phyloP scores from a whole-genome alignment of 208 protist species.

The Trypanosoma lewisi region DNA sequence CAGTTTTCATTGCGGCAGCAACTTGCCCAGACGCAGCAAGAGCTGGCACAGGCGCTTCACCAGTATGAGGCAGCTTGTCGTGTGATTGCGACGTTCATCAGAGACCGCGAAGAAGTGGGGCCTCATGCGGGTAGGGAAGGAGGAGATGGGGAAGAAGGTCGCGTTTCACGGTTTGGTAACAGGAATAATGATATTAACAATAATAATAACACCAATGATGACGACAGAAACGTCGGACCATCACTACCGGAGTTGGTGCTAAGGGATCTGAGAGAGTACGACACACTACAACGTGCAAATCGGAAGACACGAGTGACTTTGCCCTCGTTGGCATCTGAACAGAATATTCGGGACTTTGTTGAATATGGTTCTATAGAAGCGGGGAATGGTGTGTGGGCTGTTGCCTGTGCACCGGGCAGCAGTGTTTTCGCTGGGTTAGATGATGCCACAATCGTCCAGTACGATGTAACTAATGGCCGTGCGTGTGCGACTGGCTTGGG shows the following conservation, averaged over 20 bases:
- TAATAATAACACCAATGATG: neutral
- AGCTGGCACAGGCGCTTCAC: slow-evolving; percentile 97
- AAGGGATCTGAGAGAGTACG: slow-evolving; percentile 15
- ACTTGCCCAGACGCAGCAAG: slow-evolving; percentile 88
- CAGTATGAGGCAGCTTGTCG: slow-evolving; percentile 98
- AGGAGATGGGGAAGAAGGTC: neutral
- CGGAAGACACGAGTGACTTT: slow-evolving; percentile 10
- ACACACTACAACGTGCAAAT: slow-evolving; percentile 22
- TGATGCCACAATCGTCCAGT: slow-evolving; percentile 35
- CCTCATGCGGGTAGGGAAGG: slow-evolving; percentile 8
- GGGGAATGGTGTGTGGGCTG: slow-evolving; percentile 9
- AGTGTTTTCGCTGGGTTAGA: slow-evolving; percentile 20
- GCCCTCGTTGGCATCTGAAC: slow-evolving; percentile 12
- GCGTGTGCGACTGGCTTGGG: slow-evolving; percentile 41
- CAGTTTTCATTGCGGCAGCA: slow-evolving; percentile 95
- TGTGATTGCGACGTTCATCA: slow-evolving; percentile 96
- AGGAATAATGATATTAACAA: neutral
- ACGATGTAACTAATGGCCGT: slow-evolving; percentile 24
- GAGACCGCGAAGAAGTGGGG: slow-evolving; percentile 45
- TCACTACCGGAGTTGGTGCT: slow-evolving; percentile 33
- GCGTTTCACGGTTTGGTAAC: neutral
- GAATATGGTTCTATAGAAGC: slow-evolving; percentile 13
- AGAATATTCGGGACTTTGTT: slow-evolving; percentile 18
- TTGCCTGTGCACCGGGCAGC: slow-evolving; percentile 33
- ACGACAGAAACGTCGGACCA: slow-evolving; percentile 24